A percentile compares a stretch with the other conserved stretches of the same genome.
These are phyloP conservation scores for Zygotorulaspora danielsina DNA, from an alignment of 805 yeast genomes.

Conservation along the genomic window DNA sequence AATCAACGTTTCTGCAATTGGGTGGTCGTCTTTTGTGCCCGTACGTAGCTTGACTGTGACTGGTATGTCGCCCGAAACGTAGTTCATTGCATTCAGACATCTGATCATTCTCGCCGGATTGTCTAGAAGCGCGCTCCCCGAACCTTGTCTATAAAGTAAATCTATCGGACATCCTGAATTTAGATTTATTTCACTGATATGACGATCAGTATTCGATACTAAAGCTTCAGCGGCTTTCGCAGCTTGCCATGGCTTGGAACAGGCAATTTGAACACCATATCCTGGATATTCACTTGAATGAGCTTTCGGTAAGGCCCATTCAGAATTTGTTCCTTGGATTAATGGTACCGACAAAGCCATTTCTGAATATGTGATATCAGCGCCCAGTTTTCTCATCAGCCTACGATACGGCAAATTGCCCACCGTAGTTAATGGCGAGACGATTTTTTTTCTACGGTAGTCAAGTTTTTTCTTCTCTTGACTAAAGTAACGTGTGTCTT, in stretches of 20 bases:
- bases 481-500: conserved; percentile 72
- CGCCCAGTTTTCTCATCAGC: conserved; percentile 83
- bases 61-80: conserved; percentile 85
- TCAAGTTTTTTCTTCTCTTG: conserved; percentile 78
- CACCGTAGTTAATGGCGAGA: conserved; percentile 95
- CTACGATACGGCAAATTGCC: conserved; percentile 96
- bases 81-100: conserved; percentile 82
- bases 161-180: conserved; percentile 99
- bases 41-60: conserved; percentile 89
- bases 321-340: conserved; percentile 85
- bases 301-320: conserved; percentile 96
- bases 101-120: conserved; percentile 78
- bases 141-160: conserved; percentile 86
- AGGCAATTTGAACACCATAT: conserved; percentile 90
- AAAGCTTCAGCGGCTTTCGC: conserved; percentile 82
- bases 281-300: conserved; percentile 79
- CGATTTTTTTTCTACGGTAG: conserved; percentile 70
- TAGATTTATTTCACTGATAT: conserved; percentile 78
- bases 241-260: conserved; percentile 90
- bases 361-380: conserved; percentile 89
- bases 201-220: conserved; percentile 40
- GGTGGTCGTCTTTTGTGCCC: conserved; percentile 80
- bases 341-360: conserved; percentile 90
- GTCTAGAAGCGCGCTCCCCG: conserved; percentile 90
- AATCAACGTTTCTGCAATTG: conserved; percentile 79